Percentiles rank a stretch among this genome's conserved stretches.
These are phyloP conservation scores for Nothomitra cinnamomea DNA, from an alignment of 2,329 filamentous ascomycete genomes.

Conservation along the genomic window DNA sequence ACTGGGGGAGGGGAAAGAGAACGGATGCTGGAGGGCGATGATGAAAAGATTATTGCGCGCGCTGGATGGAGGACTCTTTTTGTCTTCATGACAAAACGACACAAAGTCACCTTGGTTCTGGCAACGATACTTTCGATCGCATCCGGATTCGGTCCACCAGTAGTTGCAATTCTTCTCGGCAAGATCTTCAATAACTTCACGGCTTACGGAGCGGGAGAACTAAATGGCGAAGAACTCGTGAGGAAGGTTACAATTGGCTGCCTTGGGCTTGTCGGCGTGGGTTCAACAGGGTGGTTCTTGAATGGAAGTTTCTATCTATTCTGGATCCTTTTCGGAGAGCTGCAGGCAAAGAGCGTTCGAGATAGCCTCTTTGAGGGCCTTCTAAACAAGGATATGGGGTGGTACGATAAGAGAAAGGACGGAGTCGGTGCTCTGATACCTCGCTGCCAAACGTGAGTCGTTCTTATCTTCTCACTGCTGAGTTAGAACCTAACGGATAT, in stretches of 20 bases:
- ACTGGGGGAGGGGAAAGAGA: not conserved
- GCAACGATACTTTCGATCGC: slow-evolving; percentile 40
- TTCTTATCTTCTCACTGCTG: not conserved
- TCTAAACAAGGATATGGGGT: slow-evolving; percentile 56
- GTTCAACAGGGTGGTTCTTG: slow-evolving; percentile 46
- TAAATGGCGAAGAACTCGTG: slow-evolving; percentile 34
- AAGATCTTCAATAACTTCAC: slow-evolving; percentile 57
- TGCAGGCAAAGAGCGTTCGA: slow-evolving; percentile 54
- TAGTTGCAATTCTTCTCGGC: slow-evolving; percentile 54
- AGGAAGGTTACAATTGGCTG: slow-evolving; percentile 41
- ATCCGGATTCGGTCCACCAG: slow-evolving; percentile 45
- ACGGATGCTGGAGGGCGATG: not conserved
- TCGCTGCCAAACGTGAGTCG: slow-evolving; percentile 52
- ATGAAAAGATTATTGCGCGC: not conserved
- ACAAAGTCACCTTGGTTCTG: slow-evolving; percentile 35
- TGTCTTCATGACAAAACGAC: slow-evolving; percentile 47
- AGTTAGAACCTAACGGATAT: slow-evolving; percentile 11
- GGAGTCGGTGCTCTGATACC: slow-evolving; percentile 57
- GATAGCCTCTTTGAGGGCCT: slow-evolving; percentile 48
- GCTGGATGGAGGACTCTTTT: slow-evolving; percentile 44
- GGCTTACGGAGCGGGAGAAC: slow-evolving; percentile 39
- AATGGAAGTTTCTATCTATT: slow-evolving; percentile 48
- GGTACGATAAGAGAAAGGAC: slow-evolving; percentile 61
- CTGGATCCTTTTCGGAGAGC: slow-evolving; percentile 67
- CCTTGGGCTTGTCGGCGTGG: slow-evolving; percentile 45